phyloP scores from a whole-genome alignment of 2,329 filamentous ascomycete genomes.

The Sclerotinia minor region DNA sequence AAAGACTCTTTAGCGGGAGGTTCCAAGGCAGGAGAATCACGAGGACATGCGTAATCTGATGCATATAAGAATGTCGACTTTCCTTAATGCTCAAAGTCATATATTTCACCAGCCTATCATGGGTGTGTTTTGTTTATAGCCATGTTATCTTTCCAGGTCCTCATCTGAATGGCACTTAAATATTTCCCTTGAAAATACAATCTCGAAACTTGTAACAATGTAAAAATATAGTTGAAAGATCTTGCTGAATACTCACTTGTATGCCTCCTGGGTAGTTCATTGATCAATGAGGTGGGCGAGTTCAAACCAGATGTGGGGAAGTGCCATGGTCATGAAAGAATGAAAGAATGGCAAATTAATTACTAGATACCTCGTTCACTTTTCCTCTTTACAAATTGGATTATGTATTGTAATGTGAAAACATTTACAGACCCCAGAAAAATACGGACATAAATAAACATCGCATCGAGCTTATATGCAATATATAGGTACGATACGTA shows the following conservation, averaged over 20 bases:
- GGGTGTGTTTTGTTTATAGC: too few species aligned
- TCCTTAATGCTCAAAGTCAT: too few species aligned
- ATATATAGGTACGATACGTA: too few species aligned
- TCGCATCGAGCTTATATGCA: background rate
- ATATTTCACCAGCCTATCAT: too few species aligned
- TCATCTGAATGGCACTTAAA: too few species aligned
- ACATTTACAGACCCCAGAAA: background rate
- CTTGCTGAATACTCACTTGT: background rate
- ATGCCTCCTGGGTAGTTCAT: background rate
- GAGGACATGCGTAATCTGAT: too few species aligned
- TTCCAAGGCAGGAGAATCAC: too few species aligned
- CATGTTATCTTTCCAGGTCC: too few species aligned
- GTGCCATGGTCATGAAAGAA: background rate
- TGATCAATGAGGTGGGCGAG: background rate
- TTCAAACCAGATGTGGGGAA: background rate
- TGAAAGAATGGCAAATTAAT: background rate
- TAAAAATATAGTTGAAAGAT: background rate
- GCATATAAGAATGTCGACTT: too few species aligned
- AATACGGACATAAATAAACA: background rate
- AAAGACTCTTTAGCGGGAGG: too few species aligned
- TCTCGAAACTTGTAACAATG: background rate
- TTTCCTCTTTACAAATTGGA: background rate
- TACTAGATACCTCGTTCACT: too few species aligned
- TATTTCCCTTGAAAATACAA: background rate
- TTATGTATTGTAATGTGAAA: too few species aligned